Evolutionary conservation across 2,329 filamentous ascomycete species (phyloP).

Genomic region (Xylariomycetidae sp.): DNA sequence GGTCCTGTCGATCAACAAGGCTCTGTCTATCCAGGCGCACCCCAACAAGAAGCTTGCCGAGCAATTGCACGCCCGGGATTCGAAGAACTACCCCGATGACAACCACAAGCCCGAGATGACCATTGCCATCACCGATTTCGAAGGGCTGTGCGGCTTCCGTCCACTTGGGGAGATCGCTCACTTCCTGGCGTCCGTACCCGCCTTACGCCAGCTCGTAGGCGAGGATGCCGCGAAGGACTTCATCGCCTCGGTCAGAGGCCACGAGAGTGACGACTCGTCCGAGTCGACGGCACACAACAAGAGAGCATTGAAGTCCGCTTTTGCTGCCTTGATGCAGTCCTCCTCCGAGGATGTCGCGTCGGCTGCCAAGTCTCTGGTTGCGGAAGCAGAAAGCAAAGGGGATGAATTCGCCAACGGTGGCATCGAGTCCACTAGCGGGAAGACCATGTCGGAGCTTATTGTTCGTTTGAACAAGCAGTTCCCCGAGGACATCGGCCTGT

Average conservation of each 20-base stretch:
- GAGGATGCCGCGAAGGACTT: slow-evolving; percentile 55
- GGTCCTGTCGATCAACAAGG: slow-evolving; percentile 91
- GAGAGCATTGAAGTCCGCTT: slow-evolving; percentile 66
- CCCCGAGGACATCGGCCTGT: slow-evolving; percentile 83
- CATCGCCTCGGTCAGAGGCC: slow-evolving; percentile 44
- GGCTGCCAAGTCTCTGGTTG: slow-evolving; percentile 63
- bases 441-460: slow-evolving; percentile 71
- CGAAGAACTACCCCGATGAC: slow-evolving; percentile 96
- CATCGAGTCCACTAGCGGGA: slow-evolving; percentile 59
- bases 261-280: slow-evolving; percentile 34
- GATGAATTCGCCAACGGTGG: slow-evolving; percentile 69
- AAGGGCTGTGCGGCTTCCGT: slow-evolving; percentile 92
- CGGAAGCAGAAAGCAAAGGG: slow-evolving; percentile 62
- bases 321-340: slow-evolving; percentile 75
- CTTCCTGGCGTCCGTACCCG: slow-evolving; percentile 57
- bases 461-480: slow-evolving; percentile 75
- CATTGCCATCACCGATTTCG: slow-evolving; percentile 92
- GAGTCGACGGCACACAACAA: slow-evolving; percentile 57
- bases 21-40: slow-evolving; percentile 93
- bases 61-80: slow-evolving; percentile 75
- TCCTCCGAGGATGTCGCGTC: slow-evolving; percentile 58
- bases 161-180: slow-evolving; percentile 80
- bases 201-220: slow-evolving; percentile 62
- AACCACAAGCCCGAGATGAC: slow-evolving; percentile 99
- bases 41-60: slow-evolving; percentile 94